These are phyloP conservation scores for carrot (Daucus carota) DNA, from an alignment of 129 eudicot species.

Conservation along the genomic window DNA sequence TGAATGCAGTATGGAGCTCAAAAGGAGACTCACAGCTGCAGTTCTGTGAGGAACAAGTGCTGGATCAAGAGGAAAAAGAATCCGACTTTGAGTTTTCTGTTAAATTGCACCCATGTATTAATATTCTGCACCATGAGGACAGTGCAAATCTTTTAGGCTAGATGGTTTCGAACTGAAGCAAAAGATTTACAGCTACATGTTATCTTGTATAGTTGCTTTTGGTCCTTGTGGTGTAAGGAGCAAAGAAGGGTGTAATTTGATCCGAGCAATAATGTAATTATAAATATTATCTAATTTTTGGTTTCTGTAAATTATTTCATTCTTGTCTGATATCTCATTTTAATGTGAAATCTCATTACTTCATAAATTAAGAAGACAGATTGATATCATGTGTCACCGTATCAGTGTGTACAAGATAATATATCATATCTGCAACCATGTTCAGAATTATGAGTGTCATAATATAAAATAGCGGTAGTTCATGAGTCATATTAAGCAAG, in stretches of 20 bases:
- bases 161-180: no score
- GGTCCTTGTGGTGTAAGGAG: not conserved
- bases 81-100: not conserved
- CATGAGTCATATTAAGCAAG: not conserved
- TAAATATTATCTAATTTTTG: not conserved
- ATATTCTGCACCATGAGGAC: not conserved
- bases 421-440: not conserved
- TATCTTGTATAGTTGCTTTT: not conserved
- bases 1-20: constrained; percentile 65
- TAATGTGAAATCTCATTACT: not conserved
- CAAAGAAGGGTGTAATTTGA: not conserved
- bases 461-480: not conserved
- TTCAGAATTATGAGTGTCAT: not conserved
- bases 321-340: not conserved
- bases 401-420: not conserved
- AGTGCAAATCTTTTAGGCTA: no score
- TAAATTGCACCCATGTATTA: not conserved
- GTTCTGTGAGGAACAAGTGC: not conserved
- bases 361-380: not conserved
- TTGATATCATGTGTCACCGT: not conserved
- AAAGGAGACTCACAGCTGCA: constrained; percentile 53
- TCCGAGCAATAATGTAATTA: not conserved
- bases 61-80: not conserved
- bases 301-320: constrained; percentile 1
- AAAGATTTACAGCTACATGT: not conserved